Conservation (phyloP, 768 basidiomycete genomes). For the Termitomyces bulborhizus region DNA sequence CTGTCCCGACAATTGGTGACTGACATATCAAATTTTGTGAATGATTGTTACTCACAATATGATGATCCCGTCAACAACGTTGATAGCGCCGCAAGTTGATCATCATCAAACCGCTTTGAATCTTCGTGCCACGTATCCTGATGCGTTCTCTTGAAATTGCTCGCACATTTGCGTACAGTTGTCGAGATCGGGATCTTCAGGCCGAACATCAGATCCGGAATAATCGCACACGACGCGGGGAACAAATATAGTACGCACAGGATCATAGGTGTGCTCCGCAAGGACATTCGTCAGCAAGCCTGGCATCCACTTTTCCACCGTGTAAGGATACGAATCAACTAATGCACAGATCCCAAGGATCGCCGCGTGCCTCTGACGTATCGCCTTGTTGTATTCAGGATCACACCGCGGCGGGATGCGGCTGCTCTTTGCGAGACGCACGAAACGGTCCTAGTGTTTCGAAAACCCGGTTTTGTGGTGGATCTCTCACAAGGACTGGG, state of each 20-base stretch:
- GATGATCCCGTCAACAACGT: slow-evolving; percentile 84
- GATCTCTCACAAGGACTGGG: slow-evolving; percentile 7
- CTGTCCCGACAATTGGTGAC: slow-evolving; percentile 8
- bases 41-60: slow-evolving; percentile 48
- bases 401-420: slow-evolving; percentile 60
- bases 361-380: slow-evolving; percentile 82
- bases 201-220: slow-evolving; percentile 1
- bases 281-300: slow-evolving; percentile 73
- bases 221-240: neutral
- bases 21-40: neutral
- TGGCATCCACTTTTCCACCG: slow-evolving; percentile 93
- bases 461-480: neutral
- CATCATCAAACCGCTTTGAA: slow-evolving; percentile 77
- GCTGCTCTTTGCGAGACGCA: slow-evolving; percentile 63
- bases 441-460: slow-evolving; percentile 61
- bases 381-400: slow-evolving; percentile 57
- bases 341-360: slow-evolving; percentile 93
- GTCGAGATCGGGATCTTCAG: slow-evolving; percentile 74
- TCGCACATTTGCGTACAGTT: slow-evolving; percentile 74
- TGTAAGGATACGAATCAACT: slow-evolving; percentile 93
- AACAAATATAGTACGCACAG: slow-evolving; percentile 33
- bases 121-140: slow-evolving; percentile 92
- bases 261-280: slow-evolving; percentile 82
- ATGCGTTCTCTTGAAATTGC: slow-evolving; percentile 76
- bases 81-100: slow-evolving; percentile 76